Conservation (phyloP, 305 asterid species). For the Fraxinus platypoda region DNA sequence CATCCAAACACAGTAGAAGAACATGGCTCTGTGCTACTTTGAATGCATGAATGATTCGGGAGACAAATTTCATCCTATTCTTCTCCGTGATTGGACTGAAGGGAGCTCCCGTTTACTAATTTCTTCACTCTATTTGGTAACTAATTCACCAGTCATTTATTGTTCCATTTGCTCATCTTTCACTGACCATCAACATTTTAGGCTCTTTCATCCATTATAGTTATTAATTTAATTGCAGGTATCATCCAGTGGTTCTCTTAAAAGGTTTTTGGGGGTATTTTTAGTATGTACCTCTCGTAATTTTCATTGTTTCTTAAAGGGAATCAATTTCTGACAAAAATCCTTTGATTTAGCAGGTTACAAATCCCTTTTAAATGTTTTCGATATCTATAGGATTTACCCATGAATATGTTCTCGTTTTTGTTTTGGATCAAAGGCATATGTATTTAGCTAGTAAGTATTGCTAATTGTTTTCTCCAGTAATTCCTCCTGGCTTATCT, state of each 20-base stretch:
- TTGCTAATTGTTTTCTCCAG: not conserved
- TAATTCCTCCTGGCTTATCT: not conserved
- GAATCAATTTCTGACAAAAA: not conserved
- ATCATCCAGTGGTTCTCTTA: not conserved
- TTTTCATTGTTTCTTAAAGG: not conserved
- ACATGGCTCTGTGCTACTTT: slow-evolving; percentile 20
- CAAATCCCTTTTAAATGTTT: not conserved
- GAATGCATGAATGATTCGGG: slow-evolving; percentile 83
- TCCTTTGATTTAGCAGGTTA: not conserved
- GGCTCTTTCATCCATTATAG: not conserved
- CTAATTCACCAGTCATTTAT: not conserved
- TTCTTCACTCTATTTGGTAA: not conserved
- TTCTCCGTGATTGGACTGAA: slow-evolving; percentile 86
- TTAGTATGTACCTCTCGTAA: not conserved
- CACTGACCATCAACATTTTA: not conserved
- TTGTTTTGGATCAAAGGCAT: not conserved
- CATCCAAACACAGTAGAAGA: slow-evolving; percentile 48
- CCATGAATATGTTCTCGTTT: not conserved
- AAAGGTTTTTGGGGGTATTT: not conserved
- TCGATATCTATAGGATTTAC: too few relatives aligned
- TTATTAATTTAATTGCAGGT: not conserved
- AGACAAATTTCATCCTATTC: slow-evolving; percentile 58
- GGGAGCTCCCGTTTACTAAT: slow-evolving; percentile 69
- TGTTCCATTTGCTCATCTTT: not conserved
- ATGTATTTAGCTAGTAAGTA: not conserved